Percentiles rank a stretch among this genome's conserved stretches.
Conservation (phyloP, 2,329 filamentous ascomycete genomes). For the Fusarium torulosum region DNA sequence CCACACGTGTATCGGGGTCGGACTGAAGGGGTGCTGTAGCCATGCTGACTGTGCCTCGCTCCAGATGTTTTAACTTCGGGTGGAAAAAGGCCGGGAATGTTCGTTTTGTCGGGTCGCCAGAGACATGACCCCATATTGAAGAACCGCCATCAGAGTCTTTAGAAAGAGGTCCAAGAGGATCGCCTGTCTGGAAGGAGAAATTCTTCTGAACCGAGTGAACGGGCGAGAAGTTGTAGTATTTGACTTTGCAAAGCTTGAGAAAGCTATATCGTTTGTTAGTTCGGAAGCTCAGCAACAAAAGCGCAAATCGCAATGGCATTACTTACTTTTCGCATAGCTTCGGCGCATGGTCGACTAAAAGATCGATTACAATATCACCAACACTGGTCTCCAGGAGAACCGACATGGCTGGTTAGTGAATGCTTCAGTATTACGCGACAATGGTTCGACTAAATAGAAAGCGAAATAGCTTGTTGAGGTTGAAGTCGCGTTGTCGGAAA, state of each 20-base stretch:
- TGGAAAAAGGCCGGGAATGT: slow-evolving; percentile 88
- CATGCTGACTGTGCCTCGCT: slow-evolving; percentile 96
- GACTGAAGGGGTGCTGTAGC: slow-evolving; percentile 83
- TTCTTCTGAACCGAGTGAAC: slow-evolving; percentile 92
- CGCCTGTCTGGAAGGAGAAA: slow-evolving; percentile 96
- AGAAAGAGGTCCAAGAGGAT: slow-evolving; percentile 89
- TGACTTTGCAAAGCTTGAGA: slow-evolving; percentile 97
- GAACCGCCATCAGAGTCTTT: slow-evolving; percentile 90
- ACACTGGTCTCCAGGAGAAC: slow-evolving; percentile 93
- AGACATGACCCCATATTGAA: slow-evolving; percentile 89
- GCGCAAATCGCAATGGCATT: neutral
- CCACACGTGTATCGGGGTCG: slow-evolving; percentile 84
- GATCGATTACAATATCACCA: slow-evolving; percentile 94
- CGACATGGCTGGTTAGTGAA: slow-evolving; percentile 71
- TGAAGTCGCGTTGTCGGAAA: slow-evolving; percentile 15
- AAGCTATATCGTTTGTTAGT: slow-evolving; percentile 75
- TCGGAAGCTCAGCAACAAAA: slow-evolving; percentile 28
- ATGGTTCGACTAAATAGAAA: neutral
- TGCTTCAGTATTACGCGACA: neutral
- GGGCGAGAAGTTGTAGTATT: slow-evolving; percentile 98
- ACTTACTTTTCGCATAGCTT: slow-evolving; percentile 95
- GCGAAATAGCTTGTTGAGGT: neutral
- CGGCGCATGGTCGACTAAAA: slow-evolving; percentile 88
- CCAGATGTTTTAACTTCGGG: slow-evolving; percentile 87
- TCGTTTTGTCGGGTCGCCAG: slow-evolving; percentile 74